Base-by-base conservation (phyloP, 2,329 filamentous ascomycete species). In the Bisporella sp. region DNA sequence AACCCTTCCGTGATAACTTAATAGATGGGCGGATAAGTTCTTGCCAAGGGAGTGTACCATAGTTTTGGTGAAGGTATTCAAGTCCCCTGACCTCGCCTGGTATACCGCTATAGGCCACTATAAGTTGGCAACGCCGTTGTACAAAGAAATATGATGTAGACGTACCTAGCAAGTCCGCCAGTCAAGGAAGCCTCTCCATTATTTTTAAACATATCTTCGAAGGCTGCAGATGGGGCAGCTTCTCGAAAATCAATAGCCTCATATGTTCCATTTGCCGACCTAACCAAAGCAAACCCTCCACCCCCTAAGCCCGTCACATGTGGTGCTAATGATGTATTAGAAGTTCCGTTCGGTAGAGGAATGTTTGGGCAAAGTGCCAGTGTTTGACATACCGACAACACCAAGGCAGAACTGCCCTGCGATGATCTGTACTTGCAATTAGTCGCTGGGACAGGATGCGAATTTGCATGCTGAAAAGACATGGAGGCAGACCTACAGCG, bases 161-260 rank as follows among this genome's bases (percentile, higher is more conserved):
- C 31, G 83, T 65, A 7, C 81, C 81, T 75, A 66, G 77, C 35
- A 39, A 39, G 35, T 13, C 35, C 35, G 9, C 35, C 35, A 39
- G 9, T 11, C 13, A 11, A 11, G 9, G 35, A 39, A 39, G 35
- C 35, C 3, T 39, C 13, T 13, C 9, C 9, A 39, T 39, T 39
- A 13, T 39, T 39, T 9, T 39, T 13, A 13, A 11, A 86, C 82
- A 85, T 86, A 55, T 84, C 74, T 59, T 84, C 30, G 13, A 37
- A 48, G 2, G 51, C 77, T 2, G 81, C 80, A 2, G 79, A 80
- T 4, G 82, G 82, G 2, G 82, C 82, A 1, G 77, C 81, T 59
- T 86, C 82, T 31, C 82, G 72, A 60, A 85, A 86, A 61, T 86
- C 82, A 57, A 86, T 77, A 55, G 76, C 78, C 54, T 85, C 81